A percentile compares a stretch with the other conserved stretches of the same genome.
Evolutionary conservation across 2,329 filamentous ascomycete genomes (phyloP).

Genomic region (Phyllosticta citriasiana): DNA sequence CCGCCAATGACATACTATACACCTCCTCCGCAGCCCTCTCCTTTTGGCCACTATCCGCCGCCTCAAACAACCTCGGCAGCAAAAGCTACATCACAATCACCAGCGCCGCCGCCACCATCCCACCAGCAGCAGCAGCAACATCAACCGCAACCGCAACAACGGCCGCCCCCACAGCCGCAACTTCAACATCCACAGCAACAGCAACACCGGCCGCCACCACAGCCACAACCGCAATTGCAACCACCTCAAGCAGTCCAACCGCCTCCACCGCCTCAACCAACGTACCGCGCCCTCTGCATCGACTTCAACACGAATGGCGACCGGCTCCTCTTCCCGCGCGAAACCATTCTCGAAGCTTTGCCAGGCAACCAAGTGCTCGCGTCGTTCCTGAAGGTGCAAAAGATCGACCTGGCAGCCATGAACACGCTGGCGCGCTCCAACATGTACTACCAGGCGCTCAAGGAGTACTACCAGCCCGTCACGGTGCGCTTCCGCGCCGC

Average conservation of each 20-base stretch:
- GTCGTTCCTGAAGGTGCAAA: conserved; percentile 55
- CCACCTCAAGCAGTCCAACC: conserved; percentile 1
- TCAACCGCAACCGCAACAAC: conserved; percentile 42
- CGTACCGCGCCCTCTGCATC: conserved; percentile 22
- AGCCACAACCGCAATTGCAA: neutral
- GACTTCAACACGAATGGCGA: conserved; percentile 47
- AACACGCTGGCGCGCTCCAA: conserved; percentile 53
- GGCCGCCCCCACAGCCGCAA: conserved; percentile 24
- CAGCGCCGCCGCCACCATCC: conserved; percentile 17
- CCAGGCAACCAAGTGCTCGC: conserved; percentile 54
- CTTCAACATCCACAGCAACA: conserved; percentile 46
- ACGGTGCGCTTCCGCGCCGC: conserved; percentile 47
- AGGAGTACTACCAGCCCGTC: conserved; percentile 57
- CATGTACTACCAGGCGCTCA: conserved; percentile 4
- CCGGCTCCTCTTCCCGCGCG: conserved; percentile 68
- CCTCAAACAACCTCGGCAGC: conserved; percentile 4
- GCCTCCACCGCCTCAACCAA: neutral
- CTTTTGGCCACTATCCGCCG: conserved; percentile 2
- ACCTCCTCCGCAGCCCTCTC: conserved; percentile 1
- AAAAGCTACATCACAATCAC: neutral
- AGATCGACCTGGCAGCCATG: conserved; percentile 3
- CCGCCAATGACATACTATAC: conserved; percentile 10
- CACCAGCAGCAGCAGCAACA: conserved; percentile 31
- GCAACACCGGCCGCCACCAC: neutral
- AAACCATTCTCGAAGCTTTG: conserved; percentile 63